phyloP scores from a whole-genome alignment of 495 filamentous ascomycete genomes.

The Chaetomium cochliodes region DNA sequence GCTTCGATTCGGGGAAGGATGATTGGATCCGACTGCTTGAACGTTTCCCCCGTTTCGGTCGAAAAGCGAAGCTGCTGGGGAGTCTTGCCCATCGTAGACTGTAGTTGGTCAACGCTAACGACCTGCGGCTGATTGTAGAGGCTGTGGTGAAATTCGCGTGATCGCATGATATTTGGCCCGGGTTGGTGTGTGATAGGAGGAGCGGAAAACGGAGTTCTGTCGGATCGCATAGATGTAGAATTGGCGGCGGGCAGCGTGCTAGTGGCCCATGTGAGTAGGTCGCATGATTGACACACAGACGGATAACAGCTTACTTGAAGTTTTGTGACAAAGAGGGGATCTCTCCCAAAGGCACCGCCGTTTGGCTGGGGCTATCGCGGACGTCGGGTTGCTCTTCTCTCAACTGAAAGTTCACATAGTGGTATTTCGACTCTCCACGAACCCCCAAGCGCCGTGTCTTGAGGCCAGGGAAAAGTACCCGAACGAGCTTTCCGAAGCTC shows the following conservation, averaged over 20 bases:
- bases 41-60: slow-evolving; percentile 48
- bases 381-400: slow-evolving; percentile 58
- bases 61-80: slow-evolving; percentile 67
- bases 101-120: slow-evolving; percentile 44
- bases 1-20: slow-evolving; percentile 72
- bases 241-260: slow-evolving; percentile 35
- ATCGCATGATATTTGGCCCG: slow-evolving; percentile 28
- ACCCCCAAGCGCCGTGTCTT: slow-evolving; percentile 90
- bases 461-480: slow-evolving; percentile 91
- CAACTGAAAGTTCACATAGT: slow-evolving; percentile 86
- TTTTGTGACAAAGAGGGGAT: slow-evolving; percentile 39
- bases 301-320: slow-evolving; percentile 38
- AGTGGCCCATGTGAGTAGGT: slow-evolving; percentile 10
- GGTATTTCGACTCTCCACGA: slow-evolving; percentile 96
- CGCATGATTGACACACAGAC: background rate
- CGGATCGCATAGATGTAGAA: slow-evolving; percentile 37
- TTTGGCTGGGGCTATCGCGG: slow-evolving; percentile 38
- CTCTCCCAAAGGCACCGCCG: slow-evolving; percentile 42
- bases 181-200: slow-evolving; percentile 47
- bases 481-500: slow-evolving; percentile 94
- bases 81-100: slow-evolving; percentile 54
- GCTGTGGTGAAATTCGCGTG: slow-evolving; percentile 41
- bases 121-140: slow-evolving; percentile 54
- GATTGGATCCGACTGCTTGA: slow-evolving; percentile 63
- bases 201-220: slow-evolving; percentile 68